Evolutionary conservation across 495 filamentous ascomycete species (phyloP).

Genomic region (Daldinia concentrica): DNA sequence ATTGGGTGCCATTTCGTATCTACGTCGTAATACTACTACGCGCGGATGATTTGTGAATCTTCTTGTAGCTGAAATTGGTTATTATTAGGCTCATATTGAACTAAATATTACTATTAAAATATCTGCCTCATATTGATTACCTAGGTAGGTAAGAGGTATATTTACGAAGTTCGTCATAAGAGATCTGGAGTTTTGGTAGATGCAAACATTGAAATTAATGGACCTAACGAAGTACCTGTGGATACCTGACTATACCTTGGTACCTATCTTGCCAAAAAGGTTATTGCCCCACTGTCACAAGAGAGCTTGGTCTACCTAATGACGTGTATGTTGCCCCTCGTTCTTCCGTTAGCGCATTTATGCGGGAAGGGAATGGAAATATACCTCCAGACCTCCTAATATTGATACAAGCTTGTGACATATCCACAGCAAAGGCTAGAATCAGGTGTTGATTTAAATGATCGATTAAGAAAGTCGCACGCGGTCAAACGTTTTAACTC

Average conservation of each 20-base stretch:
- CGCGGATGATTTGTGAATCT: not conserved
- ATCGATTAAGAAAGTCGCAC: slow-evolving; percentile 19
- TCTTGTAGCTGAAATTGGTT: not conserved
- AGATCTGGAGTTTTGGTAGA: too few relatives aligned
- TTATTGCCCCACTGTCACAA: not conserved
- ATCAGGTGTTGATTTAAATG: slow-evolving; percentile 16
- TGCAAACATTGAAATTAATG: too few relatives aligned
- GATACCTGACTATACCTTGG: not conserved
- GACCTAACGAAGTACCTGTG: too few relatives aligned
- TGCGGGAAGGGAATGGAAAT: not conserved
- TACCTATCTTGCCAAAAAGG: not conserved
- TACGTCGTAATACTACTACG: not conserved
- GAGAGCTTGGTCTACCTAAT: not conserved
- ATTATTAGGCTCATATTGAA: not conserved
- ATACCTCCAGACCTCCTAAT: not conserved
- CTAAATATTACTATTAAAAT: too few relatives aligned
- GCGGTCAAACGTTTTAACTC: slow-evolving; percentile 10
- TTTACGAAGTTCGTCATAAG: too few relatives aligned
- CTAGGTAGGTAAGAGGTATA: not conserved
- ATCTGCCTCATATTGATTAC: not conserved
- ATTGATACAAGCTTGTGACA: slow-evolving; percentile 29
- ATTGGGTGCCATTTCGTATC: not conserved
- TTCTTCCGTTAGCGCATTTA: slow-evolving; percentile 1
- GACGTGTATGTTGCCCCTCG: slow-evolving; percentile 10
- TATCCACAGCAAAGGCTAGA: not conserved